A percentile compares a stretch with the other conserved stretches of the same genome.
These are phyloP conservation scores for Colletotrichum viniferum DNA, from an alignment of 2,329 filamentous ascomycete genomes.

Conservation along the genomic window DNA sequence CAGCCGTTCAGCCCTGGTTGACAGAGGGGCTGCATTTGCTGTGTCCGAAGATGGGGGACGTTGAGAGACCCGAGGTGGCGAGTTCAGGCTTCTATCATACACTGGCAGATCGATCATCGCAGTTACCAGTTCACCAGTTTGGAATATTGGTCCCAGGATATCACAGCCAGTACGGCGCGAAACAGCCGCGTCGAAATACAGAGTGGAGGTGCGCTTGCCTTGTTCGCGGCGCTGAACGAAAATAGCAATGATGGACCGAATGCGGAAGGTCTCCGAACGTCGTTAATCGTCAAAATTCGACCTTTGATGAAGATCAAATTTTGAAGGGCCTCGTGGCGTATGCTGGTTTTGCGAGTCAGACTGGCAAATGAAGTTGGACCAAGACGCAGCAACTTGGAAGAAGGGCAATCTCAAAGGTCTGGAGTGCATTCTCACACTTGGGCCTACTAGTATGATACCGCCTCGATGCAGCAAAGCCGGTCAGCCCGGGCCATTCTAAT, in stretches of 20 bases:
- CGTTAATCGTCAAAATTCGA: not conserved
- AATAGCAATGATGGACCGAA: not conserved
- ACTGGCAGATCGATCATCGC: not conserved
- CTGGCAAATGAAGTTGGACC: not conserved
- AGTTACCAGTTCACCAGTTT: not conserved
- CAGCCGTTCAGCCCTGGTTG: not conserved
- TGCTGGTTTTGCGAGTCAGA: not conserved
- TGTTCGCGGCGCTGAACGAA: not conserved
- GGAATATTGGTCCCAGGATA: not conserved
- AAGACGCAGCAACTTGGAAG: not conserved
- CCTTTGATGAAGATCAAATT: not conserved
- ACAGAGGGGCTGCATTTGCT: not conserved
- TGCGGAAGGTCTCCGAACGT: not conserved
- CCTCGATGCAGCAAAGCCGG: not conserved
- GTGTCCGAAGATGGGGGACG: not conserved
- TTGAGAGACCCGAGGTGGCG: not conserved
- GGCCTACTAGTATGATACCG: not conserved
- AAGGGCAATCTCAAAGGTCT: not conserved
- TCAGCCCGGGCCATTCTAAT: not conserved
- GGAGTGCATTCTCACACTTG: not conserved
- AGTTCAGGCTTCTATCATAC: not conserved
- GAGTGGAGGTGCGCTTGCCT: not conserved
- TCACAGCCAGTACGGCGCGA: not conserved
- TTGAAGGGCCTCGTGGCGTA: not conserved
- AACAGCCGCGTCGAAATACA: not conserved